phyloP scores from a whole-genome alignment of 768 basidiomycete species.

The Serendipita indica region DNA sequence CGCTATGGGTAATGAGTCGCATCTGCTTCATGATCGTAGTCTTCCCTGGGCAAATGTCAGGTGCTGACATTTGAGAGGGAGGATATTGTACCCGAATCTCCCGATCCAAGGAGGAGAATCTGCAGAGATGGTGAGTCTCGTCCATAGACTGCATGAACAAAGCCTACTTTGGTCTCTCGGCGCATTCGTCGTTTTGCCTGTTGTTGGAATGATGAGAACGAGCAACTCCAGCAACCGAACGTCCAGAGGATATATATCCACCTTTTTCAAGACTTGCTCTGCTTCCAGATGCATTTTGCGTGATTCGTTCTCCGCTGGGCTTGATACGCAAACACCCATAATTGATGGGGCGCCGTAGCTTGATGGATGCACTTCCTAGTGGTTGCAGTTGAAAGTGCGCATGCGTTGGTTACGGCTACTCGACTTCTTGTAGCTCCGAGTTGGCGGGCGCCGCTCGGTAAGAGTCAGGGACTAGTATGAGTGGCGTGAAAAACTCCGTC shows the following conservation, averaged over 20 bases:
- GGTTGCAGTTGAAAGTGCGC: too few relatives aligned
- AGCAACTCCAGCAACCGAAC: background rate
- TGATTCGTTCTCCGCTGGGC: constrained; percentile 31
- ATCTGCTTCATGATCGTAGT: constrained; percentile 52
- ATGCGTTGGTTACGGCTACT: too few relatives aligned
- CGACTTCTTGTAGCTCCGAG: too few relatives aligned
- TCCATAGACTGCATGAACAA: background rate
- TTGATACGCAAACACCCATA: constrained; percentile 14
- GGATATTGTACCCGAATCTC: constrained; percentile 50
- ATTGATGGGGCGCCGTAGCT: too few relatives aligned
- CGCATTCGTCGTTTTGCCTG: constrained; percentile 64
- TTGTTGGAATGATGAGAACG: background rate
- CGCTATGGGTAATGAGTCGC: constrained; percentile 81
- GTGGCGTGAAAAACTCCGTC: too few relatives aligned
- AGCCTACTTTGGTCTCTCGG: constrained; percentile 53
- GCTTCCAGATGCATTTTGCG: constrained; percentile 41
- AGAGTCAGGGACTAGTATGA: too few relatives aligned
- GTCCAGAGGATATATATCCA: constrained; percentile 23
- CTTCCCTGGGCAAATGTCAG: constrained; percentile 11
- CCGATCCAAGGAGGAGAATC: constrained; percentile 83
- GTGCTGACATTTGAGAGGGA: constrained; percentile 68
- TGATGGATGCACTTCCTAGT: too few relatives aligned
- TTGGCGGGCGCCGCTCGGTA: too few relatives aligned
- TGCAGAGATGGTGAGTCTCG: constrained; percentile 21
- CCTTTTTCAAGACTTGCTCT: constrained; percentile 67